Percentiles rank a stretch among this genome's conserved stretches.
Evolutionary conservation across 345 rosid species (phyloP).

Genomic region (Linum usitatissimum): DNA sequence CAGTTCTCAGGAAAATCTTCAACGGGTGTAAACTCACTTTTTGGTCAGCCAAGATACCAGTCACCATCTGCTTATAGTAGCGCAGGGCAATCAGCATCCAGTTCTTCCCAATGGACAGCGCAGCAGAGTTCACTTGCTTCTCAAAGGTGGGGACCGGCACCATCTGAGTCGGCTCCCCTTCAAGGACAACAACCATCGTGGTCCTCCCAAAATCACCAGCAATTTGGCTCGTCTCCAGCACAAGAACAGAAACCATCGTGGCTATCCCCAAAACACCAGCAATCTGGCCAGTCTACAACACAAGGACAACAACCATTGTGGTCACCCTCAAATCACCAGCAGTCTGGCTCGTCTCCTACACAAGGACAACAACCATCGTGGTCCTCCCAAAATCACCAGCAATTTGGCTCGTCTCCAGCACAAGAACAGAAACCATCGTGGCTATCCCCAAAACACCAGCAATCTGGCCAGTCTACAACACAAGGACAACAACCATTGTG

Average conservation of each 20-base stretch:
- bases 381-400: constrained; percentile 11
- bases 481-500: constrained; percentile 17
- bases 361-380: constrained; percentile 7
- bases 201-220: not conserved
- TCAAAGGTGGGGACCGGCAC: too few species aligned
- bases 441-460: not conserved
- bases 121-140: not conserved
- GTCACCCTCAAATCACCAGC: constrained; percentile 1
- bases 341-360: constrained; percentile 1
- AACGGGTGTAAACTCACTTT: constrained; percentile 4
- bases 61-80: not conserved
- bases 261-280: not conserved
- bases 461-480: not conserved
- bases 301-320: constrained; percentile 6
- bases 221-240: too few species aligned
- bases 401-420: not conserved
- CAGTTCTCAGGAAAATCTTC: constrained; percentile 10
- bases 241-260: not conserved
- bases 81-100: not conserved
- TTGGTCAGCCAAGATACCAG: constrained; percentile 3
- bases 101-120: not conserved
- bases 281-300: too few species aligned
- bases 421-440: constrained; percentile 6
- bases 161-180: not conserved
- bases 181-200: not conserved